phyloP scores from a whole-genome alignment of 225 moss, liverwort and hornwort genomes.

The Neckera pumila region DNA sequence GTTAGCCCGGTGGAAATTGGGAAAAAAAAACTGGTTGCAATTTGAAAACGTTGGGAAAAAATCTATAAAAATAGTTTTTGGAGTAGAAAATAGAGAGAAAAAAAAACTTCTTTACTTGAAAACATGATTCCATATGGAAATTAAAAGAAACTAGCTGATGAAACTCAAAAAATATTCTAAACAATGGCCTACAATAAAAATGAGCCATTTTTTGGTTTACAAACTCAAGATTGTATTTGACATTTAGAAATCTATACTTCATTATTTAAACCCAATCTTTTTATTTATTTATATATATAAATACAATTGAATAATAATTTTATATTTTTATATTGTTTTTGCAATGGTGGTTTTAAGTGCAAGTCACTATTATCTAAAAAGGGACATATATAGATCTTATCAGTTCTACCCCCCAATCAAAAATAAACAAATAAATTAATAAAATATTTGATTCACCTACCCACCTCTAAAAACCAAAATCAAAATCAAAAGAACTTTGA shows the following conservation, averaged over 20 bases:
- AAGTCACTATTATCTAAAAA: neutral
- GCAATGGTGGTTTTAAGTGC: no score
- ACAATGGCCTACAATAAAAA: neutral
- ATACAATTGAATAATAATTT: neutral
- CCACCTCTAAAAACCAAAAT: rapidly evolving
- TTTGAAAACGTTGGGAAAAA: no score
- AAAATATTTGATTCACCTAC: no score
- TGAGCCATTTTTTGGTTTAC: neutral
- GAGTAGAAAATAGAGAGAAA: no score
- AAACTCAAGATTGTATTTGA: neutral
- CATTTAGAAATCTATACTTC: neutral
- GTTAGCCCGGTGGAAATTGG: no score
- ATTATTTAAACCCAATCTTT: neutral
- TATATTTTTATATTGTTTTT: neutral
- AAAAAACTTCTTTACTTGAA: rapidly evolving
- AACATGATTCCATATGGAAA: no score
- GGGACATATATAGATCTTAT: rapidly evolving
- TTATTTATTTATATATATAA: neutral
- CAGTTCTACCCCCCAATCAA: neutral
- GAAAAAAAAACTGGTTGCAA: no score
- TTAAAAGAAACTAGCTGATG: no score
- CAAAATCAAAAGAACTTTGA: neutral
- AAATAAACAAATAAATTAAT: neutral
- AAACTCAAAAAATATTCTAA: no score
- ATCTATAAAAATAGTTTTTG: rapidly evolving